These are phyloP conservation scores for Aegilops umbellulata DNA, from an alignment of 176 grass and related monocot genomes.

Conservation along the genomic window DNA sequence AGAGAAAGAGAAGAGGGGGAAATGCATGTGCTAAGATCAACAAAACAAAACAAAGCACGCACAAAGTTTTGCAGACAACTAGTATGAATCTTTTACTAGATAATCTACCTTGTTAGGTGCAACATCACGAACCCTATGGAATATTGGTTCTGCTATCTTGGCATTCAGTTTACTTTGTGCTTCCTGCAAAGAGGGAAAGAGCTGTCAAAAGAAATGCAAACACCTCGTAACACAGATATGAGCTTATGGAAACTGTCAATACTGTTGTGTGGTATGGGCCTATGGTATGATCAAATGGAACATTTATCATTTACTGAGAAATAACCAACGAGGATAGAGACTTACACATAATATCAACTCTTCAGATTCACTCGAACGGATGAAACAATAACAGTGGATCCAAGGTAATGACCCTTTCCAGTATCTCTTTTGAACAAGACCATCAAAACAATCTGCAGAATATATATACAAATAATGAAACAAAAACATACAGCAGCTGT, in stretches of 20 bases:
- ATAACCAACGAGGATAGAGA: constrained; percentile 6
- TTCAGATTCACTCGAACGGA: constrained; percentile 77
- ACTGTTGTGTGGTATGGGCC: background rate
- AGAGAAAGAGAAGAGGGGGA: background rate
- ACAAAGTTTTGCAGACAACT: background rate
- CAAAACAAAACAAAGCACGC: background rate
- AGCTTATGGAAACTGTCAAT: constrained; percentile 17
- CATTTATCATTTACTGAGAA: background rate
- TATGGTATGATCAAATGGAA: constrained; percentile 7
- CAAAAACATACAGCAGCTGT: background rate
- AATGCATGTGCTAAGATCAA: background rate
- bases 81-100: background rate
- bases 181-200: constrained; percentile 47
- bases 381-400: constrained; percentile 96
- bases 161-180: constrained; percentile 67
- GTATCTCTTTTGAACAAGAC: constrained; percentile 66
- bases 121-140: constrained; percentile 88
- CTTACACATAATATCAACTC: constrained; percentile 71
- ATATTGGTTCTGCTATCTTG: constrained; percentile 66
- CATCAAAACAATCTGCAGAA: constrained; percentile 57
- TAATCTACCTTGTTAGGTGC: constrained; percentile 90
- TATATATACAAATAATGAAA: constrained; percentile 10
- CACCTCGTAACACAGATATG: background rate
- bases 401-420: constrained; percentile 81
- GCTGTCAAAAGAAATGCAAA: constrained; percentile 4